Conservation (phyloP, 495 filamentous ascomycete species). For the Penicillium dipodomyicola region DNA sequence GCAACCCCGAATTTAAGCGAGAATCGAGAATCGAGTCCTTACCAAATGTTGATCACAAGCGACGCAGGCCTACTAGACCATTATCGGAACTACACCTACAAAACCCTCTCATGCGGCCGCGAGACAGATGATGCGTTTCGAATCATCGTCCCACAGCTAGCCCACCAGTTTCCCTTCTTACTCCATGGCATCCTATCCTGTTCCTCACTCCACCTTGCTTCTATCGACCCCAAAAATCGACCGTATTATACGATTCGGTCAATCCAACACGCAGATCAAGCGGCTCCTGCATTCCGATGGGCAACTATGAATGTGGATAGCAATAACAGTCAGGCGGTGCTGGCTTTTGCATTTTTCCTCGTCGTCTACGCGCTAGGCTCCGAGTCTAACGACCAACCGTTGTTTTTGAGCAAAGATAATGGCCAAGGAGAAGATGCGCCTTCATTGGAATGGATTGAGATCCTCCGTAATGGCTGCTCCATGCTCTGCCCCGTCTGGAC, state of each 20-base stretch:
- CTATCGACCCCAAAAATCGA: conserved; percentile 14
- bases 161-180: conserved; percentile 27
- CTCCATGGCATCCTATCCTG: conserved; percentile 39
- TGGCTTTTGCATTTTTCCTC: conserved; percentile 35
- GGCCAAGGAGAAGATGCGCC: not conserved
- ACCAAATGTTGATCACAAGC: conserved; percentile 5
- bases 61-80: conserved; percentile 19
- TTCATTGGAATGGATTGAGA: not conserved
- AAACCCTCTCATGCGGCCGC: conserved; percentile 5
- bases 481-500: not conserved
- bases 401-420: not conserved
- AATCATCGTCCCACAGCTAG: conserved; percentile 23
- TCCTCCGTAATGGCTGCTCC: not conserved
- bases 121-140: conserved; percentile 22
- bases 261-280: conserved; percentile 28
- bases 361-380: conserved; percentile 28
- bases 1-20: not conserved
- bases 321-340: conserved; percentile 34
- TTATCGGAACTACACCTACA: conserved; percentile 21
- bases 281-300: conserved; percentile 31
- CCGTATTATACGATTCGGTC: conserved; percentile 23
- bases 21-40: not conserved
- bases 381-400: not conserved
- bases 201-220: conserved; percentile 31
- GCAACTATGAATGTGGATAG: conserved; percentile 23